Conservation (phyloP, 2,329 filamentous ascomycete species). For the Cyphellophora attinorum region DNA sequence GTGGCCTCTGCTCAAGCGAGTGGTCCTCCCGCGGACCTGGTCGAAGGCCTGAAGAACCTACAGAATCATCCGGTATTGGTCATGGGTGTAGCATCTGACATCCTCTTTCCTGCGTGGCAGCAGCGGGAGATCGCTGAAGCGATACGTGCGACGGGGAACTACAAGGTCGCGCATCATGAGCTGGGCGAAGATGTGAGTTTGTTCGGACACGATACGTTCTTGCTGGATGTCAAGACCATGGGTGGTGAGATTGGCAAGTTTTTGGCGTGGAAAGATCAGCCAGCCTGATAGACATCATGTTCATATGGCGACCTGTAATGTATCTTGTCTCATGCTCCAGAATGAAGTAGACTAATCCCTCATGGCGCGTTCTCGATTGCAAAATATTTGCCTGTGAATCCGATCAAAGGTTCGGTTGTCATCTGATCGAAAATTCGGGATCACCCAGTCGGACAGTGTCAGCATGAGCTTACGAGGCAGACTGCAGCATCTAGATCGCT, state of each 20-base stretch:
- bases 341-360: too few relatives aligned
- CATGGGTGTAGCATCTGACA: conserved; percentile 90
- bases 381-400: too few relatives aligned
- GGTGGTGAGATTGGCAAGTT: conserved; percentile 76
- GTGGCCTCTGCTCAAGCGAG: conserved; percentile 24
- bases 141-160: conserved; percentile 66
- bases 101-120: conserved; percentile 96
- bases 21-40: conserved; percentile 66
- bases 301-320: too few relatives aligned
- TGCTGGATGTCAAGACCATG: conserved; percentile 85
- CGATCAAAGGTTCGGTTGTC: too few relatives aligned
- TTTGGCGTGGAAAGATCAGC: conserved; percentile 52
- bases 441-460: too few relatives aligned
- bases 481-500: too few relatives aligned
- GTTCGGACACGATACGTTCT: conserved; percentile 94
- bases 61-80: conserved; percentile 74
- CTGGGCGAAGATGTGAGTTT: conserved; percentile 87
- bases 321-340: too few relatives aligned
- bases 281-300: too few relatives aligned
- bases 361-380: too few relatives aligned
- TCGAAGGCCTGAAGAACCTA: conserved; percentile 62
- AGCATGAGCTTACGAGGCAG: too few relatives aligned
- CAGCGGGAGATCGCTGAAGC: conserved; percentile 88
- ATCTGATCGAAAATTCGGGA: too few relatives aligned
- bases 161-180: conserved; percentile 76